Percentiles rank a stretch among this genome's conserved stretches.
Conservation (phyloP, 2,329 filamentous ascomycete genomes). For the Coleophoma cylindrospora region DNA sequence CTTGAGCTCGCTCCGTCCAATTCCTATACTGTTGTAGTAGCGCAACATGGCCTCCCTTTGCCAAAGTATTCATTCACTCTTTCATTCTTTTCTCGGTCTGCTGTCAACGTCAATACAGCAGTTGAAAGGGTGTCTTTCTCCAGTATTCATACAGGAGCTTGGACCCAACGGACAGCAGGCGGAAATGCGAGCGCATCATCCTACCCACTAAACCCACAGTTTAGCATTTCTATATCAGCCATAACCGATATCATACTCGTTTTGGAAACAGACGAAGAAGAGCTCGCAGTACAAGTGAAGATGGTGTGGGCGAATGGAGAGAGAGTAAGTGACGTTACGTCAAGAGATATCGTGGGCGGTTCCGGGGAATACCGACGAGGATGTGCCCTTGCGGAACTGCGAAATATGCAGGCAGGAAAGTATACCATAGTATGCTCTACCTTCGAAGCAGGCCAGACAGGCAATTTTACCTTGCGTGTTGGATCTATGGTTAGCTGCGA, state of each 20-base stretch:
- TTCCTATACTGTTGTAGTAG: conserved; percentile 59
- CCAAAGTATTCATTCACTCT: conserved; percentile 80
- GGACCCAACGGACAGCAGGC: conserved; percentile 77
- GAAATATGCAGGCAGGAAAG: conserved; percentile 57
- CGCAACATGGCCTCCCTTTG: conserved; percentile 73
- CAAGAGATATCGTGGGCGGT: conserved; percentile 73
- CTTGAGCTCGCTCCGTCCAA: conserved; percentile 50
- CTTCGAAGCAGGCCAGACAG: conserved; percentile 75
- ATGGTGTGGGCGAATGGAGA: conserved; percentile 73
- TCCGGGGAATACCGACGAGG: conserved; percentile 87
- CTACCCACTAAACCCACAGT: conserved; percentile 88
- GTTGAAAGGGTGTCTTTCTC: conserved; percentile 29
- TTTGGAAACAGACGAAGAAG: conserved; percentile 60
- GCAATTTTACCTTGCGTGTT: conserved; percentile 71
- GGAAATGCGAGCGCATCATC: conserved; percentile 73
- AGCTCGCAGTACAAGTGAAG: conserved; percentile 78
- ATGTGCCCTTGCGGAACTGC: conserved; percentile 64
- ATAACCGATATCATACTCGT: conserved; percentile 65
- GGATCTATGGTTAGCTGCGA: conserved; percentile 53
- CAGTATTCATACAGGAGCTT: conserved; percentile 57
- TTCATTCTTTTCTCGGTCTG: conserved; percentile 68
- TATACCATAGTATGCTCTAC: conserved; percentile 92
- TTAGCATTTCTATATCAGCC: conserved; percentile 54
- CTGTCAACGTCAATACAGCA: conserved; percentile 58
- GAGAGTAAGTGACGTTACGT: conserved; percentile 63